These are phyloP conservation scores for Pseudopyricularia javanii DNA, from an alignment of 2,329 filamentous ascomycete species.

Conservation along the genomic window DNA sequence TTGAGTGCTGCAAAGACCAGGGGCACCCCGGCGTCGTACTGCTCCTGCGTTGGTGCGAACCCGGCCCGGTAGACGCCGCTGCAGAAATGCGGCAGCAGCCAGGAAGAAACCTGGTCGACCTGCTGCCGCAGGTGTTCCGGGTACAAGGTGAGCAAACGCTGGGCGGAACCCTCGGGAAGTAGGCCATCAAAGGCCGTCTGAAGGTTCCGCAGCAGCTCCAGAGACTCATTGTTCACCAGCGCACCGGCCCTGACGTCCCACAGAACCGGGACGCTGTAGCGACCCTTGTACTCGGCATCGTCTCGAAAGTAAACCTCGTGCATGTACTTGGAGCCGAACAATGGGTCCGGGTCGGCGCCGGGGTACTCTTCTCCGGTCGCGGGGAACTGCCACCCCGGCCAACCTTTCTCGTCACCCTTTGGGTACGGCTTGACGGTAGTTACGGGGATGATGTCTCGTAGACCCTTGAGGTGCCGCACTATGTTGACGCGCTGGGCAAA, in stretches of 20 bases:
- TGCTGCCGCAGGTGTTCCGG: slow-evolving; percentile 28
- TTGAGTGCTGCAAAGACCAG: slow-evolving; percentile 48
- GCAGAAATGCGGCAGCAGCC: slow-evolving; percentile 45
- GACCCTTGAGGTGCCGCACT: slow-evolving; percentile 42
- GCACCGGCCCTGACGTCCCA: slow-evolving; percentile 46
- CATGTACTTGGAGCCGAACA: slow-evolving; percentile 45
- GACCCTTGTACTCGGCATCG: slow-evolving; percentile 45
- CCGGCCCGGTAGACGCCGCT: slow-evolving; percentile 49
- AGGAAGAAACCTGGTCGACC: slow-evolving; percentile 39
- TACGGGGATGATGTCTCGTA: slow-evolving; percentile 38
- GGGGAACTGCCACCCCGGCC: slow-evolving; percentile 52
- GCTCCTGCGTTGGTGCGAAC: slow-evolving; percentile 41
- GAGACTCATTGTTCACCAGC: slow-evolving; percentile 49
- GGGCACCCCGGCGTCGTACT: slow-evolving; percentile 40
- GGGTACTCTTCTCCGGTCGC: slow-evolving; percentile 37
- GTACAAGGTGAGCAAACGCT: slow-evolving; percentile 33
- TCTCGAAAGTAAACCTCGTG: slow-evolving; percentile 52
- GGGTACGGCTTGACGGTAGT: slow-evolving; percentile 54
- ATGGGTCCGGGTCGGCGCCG: slow-evolving; percentile 44
- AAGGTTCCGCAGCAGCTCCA: slow-evolving; percentile 44
- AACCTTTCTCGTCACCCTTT: slow-evolving; percentile 50
- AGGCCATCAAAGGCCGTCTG: slow-evolving; percentile 41
- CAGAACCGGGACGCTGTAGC: slow-evolving; percentile 47
- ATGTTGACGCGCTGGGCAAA: slow-evolving; percentile 51
- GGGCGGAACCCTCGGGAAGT: slow-evolving; percentile 22